Conservation (phyloP, 371 early-diverging fungal species). For the Mucor lusitanicus region DNA sequence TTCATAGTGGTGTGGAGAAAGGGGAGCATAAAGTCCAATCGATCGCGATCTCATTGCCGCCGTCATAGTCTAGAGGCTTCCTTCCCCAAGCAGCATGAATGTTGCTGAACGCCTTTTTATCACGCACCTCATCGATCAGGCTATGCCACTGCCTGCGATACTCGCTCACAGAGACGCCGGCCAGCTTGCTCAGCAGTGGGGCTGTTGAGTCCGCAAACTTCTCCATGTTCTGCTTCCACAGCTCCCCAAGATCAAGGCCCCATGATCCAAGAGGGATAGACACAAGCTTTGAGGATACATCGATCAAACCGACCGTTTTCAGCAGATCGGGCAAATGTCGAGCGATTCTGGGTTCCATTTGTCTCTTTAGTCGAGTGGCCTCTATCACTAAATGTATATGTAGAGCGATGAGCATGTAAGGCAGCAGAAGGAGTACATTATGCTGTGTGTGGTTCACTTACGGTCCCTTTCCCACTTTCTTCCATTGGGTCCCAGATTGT, state of each 20-base stretch:
- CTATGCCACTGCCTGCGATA: slow-evolving; percentile 18
- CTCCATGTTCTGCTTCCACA: slow-evolving; percentile 39
- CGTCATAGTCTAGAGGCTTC: slow-evolving; percentile 11
- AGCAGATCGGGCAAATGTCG: slow-evolving; percentile 15
- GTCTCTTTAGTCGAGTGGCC: slow-evolving; percentile 8
- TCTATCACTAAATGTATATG: slow-evolving; percentile 13
- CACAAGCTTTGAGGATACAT: slow-evolving; percentile 16
- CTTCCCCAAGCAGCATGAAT: slow-evolving; percentile 35
- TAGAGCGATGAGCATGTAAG: neutral
- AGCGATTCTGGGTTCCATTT: slow-evolving; percentile 27
- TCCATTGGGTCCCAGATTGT: slow-evolving; percentile 16
- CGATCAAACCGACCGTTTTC: slow-evolving; percentile 15
- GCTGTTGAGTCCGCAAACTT: slow-evolving; percentile 24
- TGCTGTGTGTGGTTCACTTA: neutral
- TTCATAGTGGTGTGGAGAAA: neutral
- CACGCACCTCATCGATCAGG: slow-evolving; percentile 14
- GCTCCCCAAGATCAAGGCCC: slow-evolving; percentile 33
- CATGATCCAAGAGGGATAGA: slow-evolving; percentile 36
- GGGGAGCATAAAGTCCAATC: slow-evolving; percentile 23
- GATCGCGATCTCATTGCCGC: neutral
- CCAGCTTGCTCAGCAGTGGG: slow-evolving; percentile 19
- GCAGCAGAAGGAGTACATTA: neutral
- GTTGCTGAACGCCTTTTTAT: slow-evolving; percentile 28
- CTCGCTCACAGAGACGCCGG: slow-evolving; percentile 9
- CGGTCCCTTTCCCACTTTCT: slow-evolving; percentile 12